Evolutionary conservation across 805 yeast genomes (phyloP), one percentile per base, ranked within the genome.

Genomic region (Pichia exigua): DNA sequence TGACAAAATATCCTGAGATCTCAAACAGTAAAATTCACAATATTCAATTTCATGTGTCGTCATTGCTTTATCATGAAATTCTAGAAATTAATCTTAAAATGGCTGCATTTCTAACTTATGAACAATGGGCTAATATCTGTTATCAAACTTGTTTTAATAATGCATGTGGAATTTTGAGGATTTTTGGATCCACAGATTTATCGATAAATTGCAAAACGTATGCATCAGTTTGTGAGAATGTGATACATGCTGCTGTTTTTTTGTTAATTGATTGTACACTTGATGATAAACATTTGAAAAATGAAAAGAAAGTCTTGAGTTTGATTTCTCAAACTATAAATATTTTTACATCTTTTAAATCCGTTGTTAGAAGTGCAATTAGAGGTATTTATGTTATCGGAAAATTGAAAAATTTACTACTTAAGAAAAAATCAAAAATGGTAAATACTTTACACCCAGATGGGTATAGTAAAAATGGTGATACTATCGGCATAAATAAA

Each of bases 301-400:
- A 57, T 42, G 59, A 57, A 30, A 58, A 51, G 22, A 44, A 58
- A 11, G 53, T 56, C 4, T 46, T 58, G 9, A 12, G 42, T 4
- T 44, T 59, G 3, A 63, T 59, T 5, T 52, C 49, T 18, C 54
- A 48, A 42, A 43, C 59, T 11, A 22, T 62, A 1, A 61, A 61
- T 4, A 54, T 61, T 4, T 52, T 65, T 18, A 55, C 58, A 13
- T 54, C 65, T 5, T 62, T 60, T 44, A 61, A 53, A 44, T 57
- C 52, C 18, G 54, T 60, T 5, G 56, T 63, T 46, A 57, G 67
- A 35, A 65, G 67, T 18, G 68, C 69, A 3, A 46, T 61, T 8
- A 55, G 69, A n/a, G 69, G 66, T 2, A 39, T 61, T 1, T 65
- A 63, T 46, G 62, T 65, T 27, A 52, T 65, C 6, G 63, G 62